Percentiles rank a stretch among this genome's conserved stretches.
Conservation (phyloP, 352 stramenopile genomes). For the Phytophthora ohioensis region DNA sequence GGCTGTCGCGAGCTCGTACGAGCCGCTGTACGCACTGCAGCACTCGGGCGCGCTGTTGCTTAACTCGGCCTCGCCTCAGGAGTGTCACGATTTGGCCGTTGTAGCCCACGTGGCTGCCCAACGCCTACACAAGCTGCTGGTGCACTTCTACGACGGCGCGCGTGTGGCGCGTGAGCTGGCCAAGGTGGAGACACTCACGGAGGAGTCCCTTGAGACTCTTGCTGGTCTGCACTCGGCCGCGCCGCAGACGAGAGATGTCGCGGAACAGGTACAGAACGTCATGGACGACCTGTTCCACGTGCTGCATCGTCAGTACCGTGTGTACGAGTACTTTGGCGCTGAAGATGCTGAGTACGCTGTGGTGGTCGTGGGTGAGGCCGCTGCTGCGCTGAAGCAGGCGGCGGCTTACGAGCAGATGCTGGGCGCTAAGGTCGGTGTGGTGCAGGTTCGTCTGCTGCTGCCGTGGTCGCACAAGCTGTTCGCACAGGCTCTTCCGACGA, state of each 20-base stretch:
- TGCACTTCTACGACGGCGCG: constrained; percentile 87
- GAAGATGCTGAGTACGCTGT: constrained; percentile 75
- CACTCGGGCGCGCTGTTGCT: constrained; percentile 78
- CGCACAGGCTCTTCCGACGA: constrained; percentile 60
- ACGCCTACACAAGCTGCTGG: constrained; percentile 66
- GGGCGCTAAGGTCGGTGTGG: constrained; percentile 75
- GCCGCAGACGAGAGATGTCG: constrained; percentile 35
- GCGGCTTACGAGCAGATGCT: constrained; percentile 82
- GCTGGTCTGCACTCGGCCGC: constrained; percentile 31
- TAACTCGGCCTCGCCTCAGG: constrained; percentile 72
- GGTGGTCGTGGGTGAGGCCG: constrained; percentile 75
- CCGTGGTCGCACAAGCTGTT: constrained; percentile 85
- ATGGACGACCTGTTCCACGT: constrained; percentile 83
- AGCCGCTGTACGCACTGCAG: constrained; percentile 71
- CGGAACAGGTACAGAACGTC: constrained; percentile 75
- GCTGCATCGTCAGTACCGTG: constrained; percentile 78
- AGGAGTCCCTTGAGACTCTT: constrained; percentile 59
- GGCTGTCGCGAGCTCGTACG: constrained; percentile 67
- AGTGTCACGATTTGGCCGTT: constrained; percentile 83
- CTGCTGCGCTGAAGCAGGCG: constrained; percentile 61
- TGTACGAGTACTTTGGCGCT: constrained; percentile 84
- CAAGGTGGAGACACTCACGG: constrained; percentile 68
- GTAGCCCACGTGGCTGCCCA: constrained; percentile 76
- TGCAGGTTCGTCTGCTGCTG: constrained; percentile 77
- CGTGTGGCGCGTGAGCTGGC: constrained; percentile 69